Evolutionary conservation across 805 yeast species (phyloP), one percentile per base, ranked within the genome.

Genomic region (Peterozyma toletana): DNA sequence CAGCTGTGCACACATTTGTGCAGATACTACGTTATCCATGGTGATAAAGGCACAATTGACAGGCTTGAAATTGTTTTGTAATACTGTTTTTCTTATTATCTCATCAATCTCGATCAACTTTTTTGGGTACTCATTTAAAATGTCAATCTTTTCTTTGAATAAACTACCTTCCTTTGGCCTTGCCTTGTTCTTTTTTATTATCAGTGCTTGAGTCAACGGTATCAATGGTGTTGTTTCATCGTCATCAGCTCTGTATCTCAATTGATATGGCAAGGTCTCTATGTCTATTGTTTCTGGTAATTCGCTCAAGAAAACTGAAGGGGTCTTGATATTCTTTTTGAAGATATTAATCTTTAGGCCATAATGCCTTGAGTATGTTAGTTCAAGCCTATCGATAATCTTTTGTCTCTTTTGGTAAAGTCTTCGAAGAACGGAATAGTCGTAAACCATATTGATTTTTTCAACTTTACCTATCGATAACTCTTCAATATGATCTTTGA

Each of bases 1-100:
- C 0, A 97, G 93, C 60, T 93, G 99, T 0, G 97, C 96, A 29
- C 93, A 83, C 86, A 89, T 83, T 60, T 91, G 99, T 2, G 98
- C 97, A 51, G 89, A 82, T 0, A 96, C 96, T 3, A 89, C 97
- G 0, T 93, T 77, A 50, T 86, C 91, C 96, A 91, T 86, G 0
- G 98, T 93, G 9, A 91, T 79, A 62, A 91, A 91, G 1, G 82
- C 82, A 34, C 70, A 59, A 1, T 72, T 61, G 3, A 71, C 52
- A 30, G 70, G 70, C 41, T 59, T 59, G 55, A 75, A 76, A 33
- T 63, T 57, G 33, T 55, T 46, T 30, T 59, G 66, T 9, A 37
- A 30, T 42, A 59, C 53, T 16, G 70, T 53, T 3, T 51, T 44
- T 29, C 49, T 54, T 35, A 78, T 77, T 39, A 68, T 48, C 7